Conservation (phyloP, 2,329 filamentous ascomycete species). For the Didymellaceae sp. region DNA sequence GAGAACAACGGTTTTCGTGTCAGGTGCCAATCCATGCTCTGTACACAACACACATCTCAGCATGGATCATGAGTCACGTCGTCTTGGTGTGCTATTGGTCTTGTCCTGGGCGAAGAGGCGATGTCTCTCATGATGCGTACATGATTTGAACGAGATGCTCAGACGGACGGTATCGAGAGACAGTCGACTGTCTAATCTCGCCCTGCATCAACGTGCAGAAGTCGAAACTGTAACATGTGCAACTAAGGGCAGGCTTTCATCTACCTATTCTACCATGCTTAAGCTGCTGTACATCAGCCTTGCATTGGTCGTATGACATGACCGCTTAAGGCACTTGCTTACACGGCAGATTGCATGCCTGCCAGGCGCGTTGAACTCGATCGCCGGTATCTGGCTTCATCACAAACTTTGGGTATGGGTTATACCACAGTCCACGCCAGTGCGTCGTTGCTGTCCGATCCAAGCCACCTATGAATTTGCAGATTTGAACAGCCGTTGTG, state of each 20-base stretch:
- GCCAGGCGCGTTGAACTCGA: slow-evolving; percentile 3
- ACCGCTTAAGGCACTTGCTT: slow-evolving; percentile 8
- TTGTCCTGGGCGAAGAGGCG: slow-evolving; percentile 18
- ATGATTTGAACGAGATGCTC: slow-evolving; percentile 8
- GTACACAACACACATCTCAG: slow-evolving; percentile 21
- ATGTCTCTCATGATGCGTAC: slow-evolving; percentile 10
- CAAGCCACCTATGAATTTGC: slow-evolving; percentile 34
- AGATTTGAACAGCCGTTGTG: slow-evolving; percentile 28
- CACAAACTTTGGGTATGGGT: slow-evolving; percentile 3
- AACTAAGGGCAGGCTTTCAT: slow-evolving; percentile 14
- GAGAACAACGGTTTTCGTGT: slow-evolving; percentile 39
- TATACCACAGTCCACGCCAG: background rate
- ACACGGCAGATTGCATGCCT: slow-evolving; percentile 13
- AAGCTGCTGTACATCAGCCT: slow-evolving; percentile 25
- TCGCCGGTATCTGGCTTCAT: background rate
- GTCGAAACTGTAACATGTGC: slow-evolving; percentile 32
- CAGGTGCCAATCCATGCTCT: slow-evolving; percentile 40
- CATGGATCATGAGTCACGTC: slow-evolving; percentile 11
- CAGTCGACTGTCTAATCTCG: background rate
- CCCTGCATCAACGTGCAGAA: slow-evolving; percentile 28
- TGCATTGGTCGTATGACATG: slow-evolving; percentile 20
- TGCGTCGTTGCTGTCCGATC: slow-evolving; percentile 22
- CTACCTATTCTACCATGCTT: slow-evolving; percentile 3
- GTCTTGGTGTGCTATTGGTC: slow-evolving; percentile 15
- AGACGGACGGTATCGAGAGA: background rate